A percentile compares a stretch with the other conserved stretches of the same genome.
Conservation (phyloP, 2,329 filamentous ascomycete genomes). For the Helotiales sp. region DNA sequence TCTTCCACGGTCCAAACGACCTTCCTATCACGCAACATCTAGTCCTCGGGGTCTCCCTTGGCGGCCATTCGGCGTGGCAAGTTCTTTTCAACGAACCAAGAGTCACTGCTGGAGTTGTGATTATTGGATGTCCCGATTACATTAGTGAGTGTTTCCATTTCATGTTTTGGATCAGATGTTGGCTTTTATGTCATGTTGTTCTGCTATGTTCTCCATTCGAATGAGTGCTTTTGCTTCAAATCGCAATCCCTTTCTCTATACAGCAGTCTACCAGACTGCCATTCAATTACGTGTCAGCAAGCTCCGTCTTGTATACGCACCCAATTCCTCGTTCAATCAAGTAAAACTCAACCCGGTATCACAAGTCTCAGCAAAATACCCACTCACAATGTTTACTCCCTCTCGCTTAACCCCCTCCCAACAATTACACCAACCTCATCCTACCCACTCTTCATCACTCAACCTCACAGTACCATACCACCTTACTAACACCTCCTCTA, state of each 20-base stretch:
- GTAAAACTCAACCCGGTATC: too few species aligned
- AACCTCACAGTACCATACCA: background rate
- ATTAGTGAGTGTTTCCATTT: conserved; percentile 55
- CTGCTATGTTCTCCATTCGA: background rate
- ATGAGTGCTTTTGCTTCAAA: background rate
- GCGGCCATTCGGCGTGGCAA: conserved; percentile 89
- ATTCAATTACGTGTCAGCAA: too few species aligned
- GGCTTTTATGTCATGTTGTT: background rate
- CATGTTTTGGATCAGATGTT: background rate
- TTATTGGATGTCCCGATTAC: conserved; percentile 92
- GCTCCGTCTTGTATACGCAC: too few species aligned
- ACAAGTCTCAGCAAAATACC: too few species aligned
- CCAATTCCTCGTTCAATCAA: too few species aligned
- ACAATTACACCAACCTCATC: background rate
- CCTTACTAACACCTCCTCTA: conserved; percentile 13
- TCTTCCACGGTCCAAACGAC: conserved; percentile 59
- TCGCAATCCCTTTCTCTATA: too few species aligned
- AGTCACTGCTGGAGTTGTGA: conserved; percentile 75
- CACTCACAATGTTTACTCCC: too few species aligned
- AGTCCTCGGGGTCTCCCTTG: conserved; percentile 81
- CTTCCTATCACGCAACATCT: conserved; percentile 66
- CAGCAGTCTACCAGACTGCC: too few species aligned
- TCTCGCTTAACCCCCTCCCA: too few species aligned
- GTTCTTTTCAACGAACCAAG: conserved; percentile 77
- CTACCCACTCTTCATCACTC: background rate